Evolutionary conservation across 1,284 basidiomycete species (phyloP), one percentile per base, ranked within the genome.

Genomic region (Coniferiporia sulphurascens): DNA sequence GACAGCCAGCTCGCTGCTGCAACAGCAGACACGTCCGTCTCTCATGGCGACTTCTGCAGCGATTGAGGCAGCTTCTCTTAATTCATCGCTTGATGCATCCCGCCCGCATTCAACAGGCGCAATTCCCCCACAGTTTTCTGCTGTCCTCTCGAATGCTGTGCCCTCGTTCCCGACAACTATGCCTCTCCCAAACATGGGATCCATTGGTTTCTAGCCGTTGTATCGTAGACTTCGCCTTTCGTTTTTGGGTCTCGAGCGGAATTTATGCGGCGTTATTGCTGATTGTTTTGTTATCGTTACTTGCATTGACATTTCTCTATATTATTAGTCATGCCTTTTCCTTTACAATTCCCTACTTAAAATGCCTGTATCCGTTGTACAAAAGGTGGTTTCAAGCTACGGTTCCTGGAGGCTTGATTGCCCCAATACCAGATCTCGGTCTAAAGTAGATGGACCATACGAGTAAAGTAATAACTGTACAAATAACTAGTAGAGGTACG

Each of bases 1-100:
- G 69, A 81, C 84, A 2, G 85, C 85, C 22, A 84, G 81, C 61
- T 82, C 81, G 15, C 76, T 87, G 58, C 76, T 87, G 50, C 76
- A 78, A 73, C 83, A 78, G 54, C 71, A 74, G 58, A 45, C 61
- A 10, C 45, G 59, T 10, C 51, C 62, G 13, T 27, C 59, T 15
- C 21, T 49, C 12, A 41, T 15, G 15, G 38, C 15, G 27, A 49
- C 59, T 15, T 19, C 52, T 10, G 15, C 38, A 41, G 38, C 15
- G 27, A 49, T 55, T 21, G 48, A 44, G 43, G 32, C 59, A 17
- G 45, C 46, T 17, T 51, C 58, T 4, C 58, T 67, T 4, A 45
- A 57, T 13, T 38, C 56, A 15, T 46, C 65, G 15, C 22, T 55
- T 9, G 50, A 59, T 48, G 52, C 27, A 35, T 41, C 46, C 10